These are phyloP conservation scores for Diaporthe ampelina DNA, from an alignment of 2,329 filamentous ascomycete genomes.

Conservation along the genomic window DNA sequence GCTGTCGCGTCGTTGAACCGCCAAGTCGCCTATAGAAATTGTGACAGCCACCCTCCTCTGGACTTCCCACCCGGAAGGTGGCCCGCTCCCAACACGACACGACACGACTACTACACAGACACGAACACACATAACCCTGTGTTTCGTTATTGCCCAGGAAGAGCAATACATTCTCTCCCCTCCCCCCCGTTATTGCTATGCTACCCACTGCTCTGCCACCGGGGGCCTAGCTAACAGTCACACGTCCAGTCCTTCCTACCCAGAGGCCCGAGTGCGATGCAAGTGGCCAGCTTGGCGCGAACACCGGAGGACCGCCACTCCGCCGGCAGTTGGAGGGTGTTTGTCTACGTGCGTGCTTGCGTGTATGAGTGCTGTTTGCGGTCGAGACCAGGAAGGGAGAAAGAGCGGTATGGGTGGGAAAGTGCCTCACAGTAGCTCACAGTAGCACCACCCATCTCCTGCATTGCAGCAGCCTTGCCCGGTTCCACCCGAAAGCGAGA, in stretches of 20 bases:
- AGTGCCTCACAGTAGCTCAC: neutral
- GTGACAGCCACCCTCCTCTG: conserved; percentile 5
- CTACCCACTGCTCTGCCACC: conserved; percentile 3
- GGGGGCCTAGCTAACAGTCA: neutral
- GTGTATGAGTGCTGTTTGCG: neutral
- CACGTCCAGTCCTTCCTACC: neutral
- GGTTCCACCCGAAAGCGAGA: neutral
- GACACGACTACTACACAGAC: conserved; percentile 10
- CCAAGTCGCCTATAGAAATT: conserved; percentile 32
- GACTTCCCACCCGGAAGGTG: neutral
- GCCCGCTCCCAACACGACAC: conserved; percentile 14
- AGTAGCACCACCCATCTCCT: neutral
- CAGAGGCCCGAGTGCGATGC: conserved; percentile 19
- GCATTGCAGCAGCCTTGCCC: neutral
- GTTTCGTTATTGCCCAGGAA: conserved; percentile 27
- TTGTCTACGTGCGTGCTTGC: conserved; percentile 7
- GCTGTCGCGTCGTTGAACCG: conserved; percentile 30
- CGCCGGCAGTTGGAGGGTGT: conserved; percentile 12
- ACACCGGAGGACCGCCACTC: neutral
- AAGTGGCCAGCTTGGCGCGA: conserved; percentile 37
- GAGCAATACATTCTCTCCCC: neutral
- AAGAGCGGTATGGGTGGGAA: conserved; percentile 15
- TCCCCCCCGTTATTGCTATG: neutral
- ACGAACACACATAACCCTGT: conserved; percentile 6
- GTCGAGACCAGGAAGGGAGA: neutral